phyloP scores from a whole-genome alignment of 2,329 filamentous ascomycete genomes.

The Ascochyta lentis region DNA sequence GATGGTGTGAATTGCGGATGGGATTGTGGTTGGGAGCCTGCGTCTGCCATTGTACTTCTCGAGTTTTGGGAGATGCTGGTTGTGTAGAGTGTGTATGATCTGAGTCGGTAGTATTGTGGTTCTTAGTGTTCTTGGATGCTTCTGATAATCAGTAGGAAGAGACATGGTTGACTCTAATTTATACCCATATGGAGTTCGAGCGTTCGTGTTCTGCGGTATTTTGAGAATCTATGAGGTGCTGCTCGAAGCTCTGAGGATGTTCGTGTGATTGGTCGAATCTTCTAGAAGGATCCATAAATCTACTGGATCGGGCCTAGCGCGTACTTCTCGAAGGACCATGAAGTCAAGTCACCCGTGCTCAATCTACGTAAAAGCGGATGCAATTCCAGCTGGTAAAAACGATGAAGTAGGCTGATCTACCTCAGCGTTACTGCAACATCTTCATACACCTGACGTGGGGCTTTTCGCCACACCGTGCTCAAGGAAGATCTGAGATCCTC shows the following conservation, averaged over 20 bases:
- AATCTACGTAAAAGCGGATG: too few species aligned
- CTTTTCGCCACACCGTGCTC: too few species aligned
- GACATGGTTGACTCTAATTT: not conserved
- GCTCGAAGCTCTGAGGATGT: slow-evolving; percentile 8
- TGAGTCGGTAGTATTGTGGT: not conserved
- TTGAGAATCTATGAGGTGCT: not conserved
- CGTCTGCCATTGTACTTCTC: slow-evolving; percentile 7
- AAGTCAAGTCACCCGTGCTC: not conserved
- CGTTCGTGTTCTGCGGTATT: not conserved
- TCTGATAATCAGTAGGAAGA: not conserved
- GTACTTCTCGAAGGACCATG: not conserved
- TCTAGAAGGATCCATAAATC: slow-evolving; percentile 11
- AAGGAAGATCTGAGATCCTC: too few species aligned
- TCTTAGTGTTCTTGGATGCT: not conserved
- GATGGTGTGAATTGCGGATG: not conserved
- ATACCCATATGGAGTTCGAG: not conserved
- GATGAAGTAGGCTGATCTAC: too few species aligned
- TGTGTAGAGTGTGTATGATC: not conserved
- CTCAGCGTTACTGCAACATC: too few species aligned
- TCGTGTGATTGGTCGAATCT: slow-evolving; percentile 20
- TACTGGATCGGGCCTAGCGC: not conserved
- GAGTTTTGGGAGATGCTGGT: not conserved
- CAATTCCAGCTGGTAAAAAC: too few species aligned
- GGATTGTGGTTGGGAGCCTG: not conserved
- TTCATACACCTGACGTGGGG: too few species aligned